phyloP scores from a whole-genome alignment of 345 rosid species.

The Acer saccharum region DNA sequence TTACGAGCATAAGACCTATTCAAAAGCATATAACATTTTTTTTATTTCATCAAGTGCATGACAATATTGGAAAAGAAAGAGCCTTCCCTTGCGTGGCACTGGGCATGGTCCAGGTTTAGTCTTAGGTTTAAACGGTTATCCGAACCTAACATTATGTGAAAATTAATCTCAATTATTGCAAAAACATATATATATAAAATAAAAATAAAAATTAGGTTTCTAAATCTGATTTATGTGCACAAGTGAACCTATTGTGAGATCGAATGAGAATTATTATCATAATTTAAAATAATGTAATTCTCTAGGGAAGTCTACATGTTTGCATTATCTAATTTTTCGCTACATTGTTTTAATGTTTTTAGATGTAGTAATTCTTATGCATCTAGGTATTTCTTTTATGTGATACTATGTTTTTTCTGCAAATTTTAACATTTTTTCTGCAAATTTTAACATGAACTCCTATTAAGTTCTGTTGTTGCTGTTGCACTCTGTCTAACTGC shows the following conservation, averaged over 20 bases:
- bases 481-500: constrained; percentile 30
- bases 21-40: too few relatives aligned
- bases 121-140: not conserved
- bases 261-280: not conserved
- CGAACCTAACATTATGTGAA: not conserved
- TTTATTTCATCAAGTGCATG: too few relatives aligned
- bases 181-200: too few relatives aligned
- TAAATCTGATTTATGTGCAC: not conserved
- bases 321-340: constrained; percentile 1
- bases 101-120: not conserved
- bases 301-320: not conserved
- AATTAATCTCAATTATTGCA: constrained; percentile 2
- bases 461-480: constrained; percentile 19
- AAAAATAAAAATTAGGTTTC: not conserved
- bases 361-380: not conserved
- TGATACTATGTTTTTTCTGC: constrained; percentile 1
- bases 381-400: not conserved
- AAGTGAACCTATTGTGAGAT: not conserved
- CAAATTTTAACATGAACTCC: constrained; percentile 13
- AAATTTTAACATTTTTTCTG: constrained; percentile 6
- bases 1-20: too few relatives aligned
- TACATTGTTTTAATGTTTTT: not conserved
- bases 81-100: not conserved
- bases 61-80: not conserved
- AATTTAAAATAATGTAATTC: not conserved